Conservation (phyloP, 805 yeast species). For the Kluyveromyces starmeri region DNA sequence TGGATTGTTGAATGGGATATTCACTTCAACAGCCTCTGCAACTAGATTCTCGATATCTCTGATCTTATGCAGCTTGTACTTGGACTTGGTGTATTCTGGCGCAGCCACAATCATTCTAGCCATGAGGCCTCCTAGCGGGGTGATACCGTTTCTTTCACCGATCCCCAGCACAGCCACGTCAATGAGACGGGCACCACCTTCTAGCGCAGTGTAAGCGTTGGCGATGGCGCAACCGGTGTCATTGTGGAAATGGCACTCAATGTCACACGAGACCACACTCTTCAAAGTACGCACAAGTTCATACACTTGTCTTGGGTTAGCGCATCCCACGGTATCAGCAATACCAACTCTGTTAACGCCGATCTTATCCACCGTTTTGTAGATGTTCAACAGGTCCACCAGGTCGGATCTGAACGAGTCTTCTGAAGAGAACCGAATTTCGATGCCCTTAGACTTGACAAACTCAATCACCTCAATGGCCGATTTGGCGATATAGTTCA, state of each 20-base stretch:
- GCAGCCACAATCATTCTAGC: slow-evolving; percentile 99
- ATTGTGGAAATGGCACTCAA: slow-evolving; percentile 97
- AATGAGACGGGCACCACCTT: slow-evolving; percentile 92
- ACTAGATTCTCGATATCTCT: slow-evolving; percentile 93
- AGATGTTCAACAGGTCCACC: slow-evolving; percentile 89
- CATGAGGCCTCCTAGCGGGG: slow-evolving; percentile 96
- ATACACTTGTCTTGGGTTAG: slow-evolving; percentile 97
- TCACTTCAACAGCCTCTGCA: slow-evolving; percentile 95
- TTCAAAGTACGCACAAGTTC: slow-evolving; percentile 90
- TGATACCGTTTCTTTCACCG: slow-evolving; percentile 98
- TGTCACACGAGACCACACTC: slow-evolving; percentile 91
- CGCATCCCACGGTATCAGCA: slow-evolving; percentile 98
- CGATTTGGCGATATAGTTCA: slow-evolving; percentile 92
- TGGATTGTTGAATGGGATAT: slow-evolving; percentile 96
- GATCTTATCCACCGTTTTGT: slow-evolving; percentile 91
- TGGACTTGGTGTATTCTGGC: slow-evolving; percentile 88
- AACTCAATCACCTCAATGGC: slow-evolving; percentile 96
- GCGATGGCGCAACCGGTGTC: slow-evolving; percentile 99
- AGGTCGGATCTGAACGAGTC: slow-evolving; percentile 96
- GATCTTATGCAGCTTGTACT: slow-evolving; percentile 90
- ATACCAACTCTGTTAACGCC: slow-evolving; percentile 99
- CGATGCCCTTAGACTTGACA: slow-evolving; percentile 93
- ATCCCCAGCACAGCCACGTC: slow-evolving; percentile 96
- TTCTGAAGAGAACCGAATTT: slow-evolving; percentile 93
- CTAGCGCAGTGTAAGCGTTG: slow-evolving; percentile 95